phyloP scores from a whole-genome alignment of 306 rosid genomes.

The Medicago ruthenica region DNA sequence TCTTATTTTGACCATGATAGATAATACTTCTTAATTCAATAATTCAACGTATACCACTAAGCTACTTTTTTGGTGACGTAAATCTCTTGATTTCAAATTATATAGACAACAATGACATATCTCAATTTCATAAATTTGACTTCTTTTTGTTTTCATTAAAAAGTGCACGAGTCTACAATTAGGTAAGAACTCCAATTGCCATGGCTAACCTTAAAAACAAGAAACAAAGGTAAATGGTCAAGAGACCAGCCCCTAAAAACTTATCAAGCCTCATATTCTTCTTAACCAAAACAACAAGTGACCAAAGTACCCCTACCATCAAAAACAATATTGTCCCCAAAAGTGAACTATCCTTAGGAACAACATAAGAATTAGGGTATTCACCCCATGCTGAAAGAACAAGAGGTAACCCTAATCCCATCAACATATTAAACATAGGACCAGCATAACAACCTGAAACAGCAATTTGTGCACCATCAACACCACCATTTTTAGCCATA shows the following conservation, averaged over 20 bases:
- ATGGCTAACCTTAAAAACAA: slow-evolving; percentile 32
- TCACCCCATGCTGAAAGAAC: slow-evolving; percentile 44
- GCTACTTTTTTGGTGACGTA: too few species aligned
- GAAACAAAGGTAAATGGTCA: slow-evolving; percentile 36
- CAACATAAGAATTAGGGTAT: slow-evolving; percentile 40
- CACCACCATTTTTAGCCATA: slow-evolving; percentile 44
- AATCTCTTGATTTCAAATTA: background rate
- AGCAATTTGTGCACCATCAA: slow-evolving; percentile 42
- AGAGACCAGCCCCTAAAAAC: slow-evolving; percentile 39
- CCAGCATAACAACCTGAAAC: slow-evolving; percentile 43
- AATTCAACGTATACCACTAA: background rate
- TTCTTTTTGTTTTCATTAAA: background rate
- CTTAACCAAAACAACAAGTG: slow-evolving; percentile 30
- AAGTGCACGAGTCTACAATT: background rate
- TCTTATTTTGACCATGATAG: too few species aligned
- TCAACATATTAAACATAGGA: slow-evolving; percentile 42
- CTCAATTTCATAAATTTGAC: background rate
- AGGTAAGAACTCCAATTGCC: slow-evolving; percentile 34
- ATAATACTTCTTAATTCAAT: background rate
- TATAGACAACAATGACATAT: background rate
- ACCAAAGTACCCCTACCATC: slow-evolving; percentile 43
- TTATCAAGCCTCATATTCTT: slow-evolving; percentile 39
- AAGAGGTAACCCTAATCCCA: slow-evolving; percentile 46
- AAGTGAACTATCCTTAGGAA: slow-evolving; percentile 41
- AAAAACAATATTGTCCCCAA: slow-evolving; percentile 33